Evolutionary conservation across 352 stramenopile genomes (phyloP).

Genomic region (Globisporangium splendens): DNA sequence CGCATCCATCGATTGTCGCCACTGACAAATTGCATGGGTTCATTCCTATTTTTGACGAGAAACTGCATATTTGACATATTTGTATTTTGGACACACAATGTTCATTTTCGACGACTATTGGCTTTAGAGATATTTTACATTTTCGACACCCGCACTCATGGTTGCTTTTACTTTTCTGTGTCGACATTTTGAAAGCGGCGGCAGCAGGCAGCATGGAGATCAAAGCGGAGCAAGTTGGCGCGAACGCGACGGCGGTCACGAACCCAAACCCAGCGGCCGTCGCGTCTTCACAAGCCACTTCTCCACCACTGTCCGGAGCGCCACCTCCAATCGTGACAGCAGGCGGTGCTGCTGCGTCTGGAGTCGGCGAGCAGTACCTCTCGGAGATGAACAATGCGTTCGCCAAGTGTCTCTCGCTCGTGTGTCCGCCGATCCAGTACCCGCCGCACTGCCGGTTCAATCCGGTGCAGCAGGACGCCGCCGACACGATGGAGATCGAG

Average conservation of each 20-base stretch:
- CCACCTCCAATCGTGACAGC: not conserved
- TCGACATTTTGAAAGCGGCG: not conserved
- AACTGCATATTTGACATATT: too few species aligned
- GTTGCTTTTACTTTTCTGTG: too few species aligned
- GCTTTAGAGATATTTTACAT: too few species aligned
- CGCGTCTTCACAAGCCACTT: not conserved
- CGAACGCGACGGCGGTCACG: slow-evolving; percentile 12
- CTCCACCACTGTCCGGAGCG: not conserved
- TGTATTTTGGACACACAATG: too few species aligned
- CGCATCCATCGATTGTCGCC: too few species aligned
- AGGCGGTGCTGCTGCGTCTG: not conserved
- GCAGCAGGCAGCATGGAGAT: slow-evolving; percentile 12
- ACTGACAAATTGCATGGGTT: too few species aligned
- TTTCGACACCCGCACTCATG: too few species aligned
- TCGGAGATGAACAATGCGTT: slow-evolving; percentile 74
- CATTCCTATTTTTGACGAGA: too few species aligned
- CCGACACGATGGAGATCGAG: slow-evolving; percentile 72
- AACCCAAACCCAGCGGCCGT: slow-evolving; percentile 8
- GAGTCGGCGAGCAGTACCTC: slow-evolving; percentile 35
- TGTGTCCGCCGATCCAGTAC: slow-evolving; percentile 81
- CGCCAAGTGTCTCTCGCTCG: slow-evolving; percentile 67
- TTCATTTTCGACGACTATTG: too few species aligned
- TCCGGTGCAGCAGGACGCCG: slow-evolving; percentile 72
- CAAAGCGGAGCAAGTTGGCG: slow-evolving; percentile 10
- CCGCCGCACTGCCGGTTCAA: slow-evolving; percentile 82